phyloP scores from a whole-genome alignment of 306 rosid species.

The Betula pendula region DNA sequence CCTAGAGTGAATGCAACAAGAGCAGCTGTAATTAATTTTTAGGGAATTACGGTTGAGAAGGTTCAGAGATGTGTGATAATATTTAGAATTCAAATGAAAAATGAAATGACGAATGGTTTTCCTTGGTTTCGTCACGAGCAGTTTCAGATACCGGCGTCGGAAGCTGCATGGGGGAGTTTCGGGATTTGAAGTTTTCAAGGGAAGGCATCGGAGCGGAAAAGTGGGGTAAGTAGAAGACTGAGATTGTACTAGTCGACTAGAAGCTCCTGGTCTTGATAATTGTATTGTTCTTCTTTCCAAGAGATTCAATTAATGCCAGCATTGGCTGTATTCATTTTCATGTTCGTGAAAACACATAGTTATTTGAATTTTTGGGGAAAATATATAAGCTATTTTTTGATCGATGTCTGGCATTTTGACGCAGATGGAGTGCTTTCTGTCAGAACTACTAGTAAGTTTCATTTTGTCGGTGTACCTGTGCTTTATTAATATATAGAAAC shows the following conservation, averaged over 20 bases:
- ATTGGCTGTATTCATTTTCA: background rate
- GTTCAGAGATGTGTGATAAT: background rate
- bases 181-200: slow-evolving; percentile 41
- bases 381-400: background rate
- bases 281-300: background rate
- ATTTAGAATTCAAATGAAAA: background rate
- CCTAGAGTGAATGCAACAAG: background rate
- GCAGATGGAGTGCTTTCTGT: slow-evolving; percentile 82
- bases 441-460: slow-evolving; percentile 77
- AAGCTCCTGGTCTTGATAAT: background rate
- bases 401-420: slow-evolving; percentile 14
- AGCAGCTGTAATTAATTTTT: background rate
- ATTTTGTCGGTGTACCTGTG: slow-evolving; percentile 12
- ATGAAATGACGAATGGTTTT: background rate
- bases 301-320: background rate
- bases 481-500: background rate
- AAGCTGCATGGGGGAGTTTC: slow-evolving; percentile 70
- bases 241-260: background rate
- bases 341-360: background rate
- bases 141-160: slow-evolving; percentile 92
- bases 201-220: slow-evolving; percentile 34
- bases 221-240: slow-evolving; percentile 58
- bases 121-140: slow-evolving; percentile 26
- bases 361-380: background rate
- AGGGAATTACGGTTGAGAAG: background rate